Conservation (phyloP, 345 rosid genomes). For the Eucalyptus fibrosa region DNA sequence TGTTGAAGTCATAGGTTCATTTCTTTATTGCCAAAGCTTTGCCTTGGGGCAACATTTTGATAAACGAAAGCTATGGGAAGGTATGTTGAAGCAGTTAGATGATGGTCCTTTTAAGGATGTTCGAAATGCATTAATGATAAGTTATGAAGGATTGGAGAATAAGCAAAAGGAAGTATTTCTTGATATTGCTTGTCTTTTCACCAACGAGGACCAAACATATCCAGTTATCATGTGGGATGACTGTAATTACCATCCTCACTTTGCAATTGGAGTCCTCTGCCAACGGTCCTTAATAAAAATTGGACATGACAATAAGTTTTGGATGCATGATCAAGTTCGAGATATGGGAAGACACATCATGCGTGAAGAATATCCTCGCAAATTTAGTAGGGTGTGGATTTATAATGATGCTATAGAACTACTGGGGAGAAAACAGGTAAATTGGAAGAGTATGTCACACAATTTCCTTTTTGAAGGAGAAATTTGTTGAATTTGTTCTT, state of each 20-base stretch:
- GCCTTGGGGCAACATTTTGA: rapidly evolving
- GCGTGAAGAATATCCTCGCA: rapidly evolving
- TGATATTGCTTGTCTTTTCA: not conserved
- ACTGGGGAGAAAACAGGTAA: not conserved
- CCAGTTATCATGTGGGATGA: not conserved
- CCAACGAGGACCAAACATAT: not conserved
- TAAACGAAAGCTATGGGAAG: not conserved
- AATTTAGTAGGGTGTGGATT: not conserved
- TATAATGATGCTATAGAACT: not conserved
- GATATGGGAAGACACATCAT: rapidly evolving
- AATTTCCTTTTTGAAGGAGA: not conserved
- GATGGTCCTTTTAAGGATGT: not conserved
- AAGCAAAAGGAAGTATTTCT: not conserved
- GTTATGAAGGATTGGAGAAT: rapidly evolving
- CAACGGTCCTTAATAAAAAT: not conserved
- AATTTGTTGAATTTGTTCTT: not conserved
- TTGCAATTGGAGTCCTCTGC: rapidly evolving
- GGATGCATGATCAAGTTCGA: not conserved
- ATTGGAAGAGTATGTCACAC: not conserved
- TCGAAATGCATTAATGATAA: not conserved
- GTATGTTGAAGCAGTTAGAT: rapidly evolving
- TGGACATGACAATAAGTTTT: rapidly evolving
- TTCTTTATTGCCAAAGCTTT: rapidly evolving
- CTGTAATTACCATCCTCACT: rapidly evolving
- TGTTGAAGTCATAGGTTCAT: not conserved